Evolutionary conservation across 192 early-diverging fungal species (phyloP).

Genomic region (Spinellus fusiger): DNA sequence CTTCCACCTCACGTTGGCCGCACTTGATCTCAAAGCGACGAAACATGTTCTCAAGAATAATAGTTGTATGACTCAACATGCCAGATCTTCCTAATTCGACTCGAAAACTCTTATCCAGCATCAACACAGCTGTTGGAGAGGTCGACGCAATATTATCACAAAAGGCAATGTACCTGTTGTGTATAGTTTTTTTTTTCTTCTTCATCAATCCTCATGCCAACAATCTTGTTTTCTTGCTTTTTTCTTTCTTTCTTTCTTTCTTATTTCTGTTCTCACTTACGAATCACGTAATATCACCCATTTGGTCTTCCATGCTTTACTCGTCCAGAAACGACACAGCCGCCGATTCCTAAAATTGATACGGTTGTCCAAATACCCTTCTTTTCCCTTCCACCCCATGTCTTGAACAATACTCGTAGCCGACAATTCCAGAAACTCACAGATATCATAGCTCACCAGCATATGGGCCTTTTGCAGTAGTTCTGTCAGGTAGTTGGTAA

Average conservation of each 20-base stretch:
- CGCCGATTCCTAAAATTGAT: slow-evolving; percentile 30
- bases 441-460: slow-evolving; percentile 61
- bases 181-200: background rate
- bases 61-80: slow-evolving; percentile 23
- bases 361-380: slow-evolving; percentile 64
- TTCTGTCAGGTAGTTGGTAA: slow-evolving; percentile 56
- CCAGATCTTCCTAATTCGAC: slow-evolving; percentile 13
- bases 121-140: slow-evolving; percentile 41
- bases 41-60: slow-evolving; percentile 48
- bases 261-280: slow-evolving; percentile 8
- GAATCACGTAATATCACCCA: slow-evolving; percentile 79
- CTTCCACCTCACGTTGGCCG: slow-evolving; percentile 57
- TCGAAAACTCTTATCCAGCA: slow-evolving; percentile 43
- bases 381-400: slow-evolving; percentile 84
- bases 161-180: slow-evolving; percentile 43
- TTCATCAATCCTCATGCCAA: background rate
- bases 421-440: slow-evolving; percentile 72
- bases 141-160: slow-evolving; percentile 35
- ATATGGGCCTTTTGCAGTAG: slow-evolving; percentile 55
- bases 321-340: slow-evolving; percentile 8
- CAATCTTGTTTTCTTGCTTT: too few species aligned
- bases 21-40: slow-evolving; percentile 66
- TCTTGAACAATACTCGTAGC: slow-evolving; percentile 67
- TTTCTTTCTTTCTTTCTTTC: too few species aligned
- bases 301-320: slow-evolving; percentile 47